phyloP scores from a whole-genome alignment of 345 rosid genomes.

The Iberis pinnata region DNA sequence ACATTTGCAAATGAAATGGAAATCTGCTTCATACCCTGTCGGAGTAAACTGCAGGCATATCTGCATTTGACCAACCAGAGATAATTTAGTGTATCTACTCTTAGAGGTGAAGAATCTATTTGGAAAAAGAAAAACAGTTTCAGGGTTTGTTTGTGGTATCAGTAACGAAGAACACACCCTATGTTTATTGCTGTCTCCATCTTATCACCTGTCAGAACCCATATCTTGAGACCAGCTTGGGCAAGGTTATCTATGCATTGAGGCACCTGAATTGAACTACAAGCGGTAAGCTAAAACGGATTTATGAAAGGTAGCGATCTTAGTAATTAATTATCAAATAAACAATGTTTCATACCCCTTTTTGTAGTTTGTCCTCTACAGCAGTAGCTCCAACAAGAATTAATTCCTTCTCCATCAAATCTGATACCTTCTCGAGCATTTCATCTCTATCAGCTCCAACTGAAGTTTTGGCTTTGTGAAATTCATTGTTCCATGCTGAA shows the following conservation, averaged over 20 bases:
- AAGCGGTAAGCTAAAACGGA: conserved; percentile 15
- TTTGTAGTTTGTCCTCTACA: conserved; percentile 77
- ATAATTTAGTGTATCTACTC: conserved; percentile 16
- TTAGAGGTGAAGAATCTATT: conserved; percentile 15
- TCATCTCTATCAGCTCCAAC: conserved; percentile 65
- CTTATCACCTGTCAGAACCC: conserved; percentile 89
- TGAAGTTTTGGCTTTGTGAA: conserved; percentile 53
- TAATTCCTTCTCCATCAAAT: conserved; percentile 64
- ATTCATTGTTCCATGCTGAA: conserved; percentile 43
- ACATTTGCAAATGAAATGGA: conserved; percentile 19
- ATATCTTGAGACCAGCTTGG: conserved; percentile 79
- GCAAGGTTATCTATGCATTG: conserved; percentile 84
- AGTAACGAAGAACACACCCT: conserved; percentile 41
- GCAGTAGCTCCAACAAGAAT: conserved; percentile 62
- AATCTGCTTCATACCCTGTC: conserved; percentile 68
- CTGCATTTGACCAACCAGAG: conserved; percentile 37
- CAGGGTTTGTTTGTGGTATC: not conserved
- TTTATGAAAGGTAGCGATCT: not conserved
- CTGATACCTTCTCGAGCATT: conserved; percentile 55
- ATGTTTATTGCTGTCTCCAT: conserved; percentile 80
- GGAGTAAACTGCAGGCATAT: conserved; percentile 71
- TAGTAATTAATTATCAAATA: not conserved
- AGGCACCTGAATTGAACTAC: conserved; percentile 46
- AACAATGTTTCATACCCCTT: conserved; percentile 48
- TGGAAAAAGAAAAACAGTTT: not conserved